Evolutionary conservation across 129 eudicot species (phyloP).

Genomic region (Centella asiatica): DNA sequence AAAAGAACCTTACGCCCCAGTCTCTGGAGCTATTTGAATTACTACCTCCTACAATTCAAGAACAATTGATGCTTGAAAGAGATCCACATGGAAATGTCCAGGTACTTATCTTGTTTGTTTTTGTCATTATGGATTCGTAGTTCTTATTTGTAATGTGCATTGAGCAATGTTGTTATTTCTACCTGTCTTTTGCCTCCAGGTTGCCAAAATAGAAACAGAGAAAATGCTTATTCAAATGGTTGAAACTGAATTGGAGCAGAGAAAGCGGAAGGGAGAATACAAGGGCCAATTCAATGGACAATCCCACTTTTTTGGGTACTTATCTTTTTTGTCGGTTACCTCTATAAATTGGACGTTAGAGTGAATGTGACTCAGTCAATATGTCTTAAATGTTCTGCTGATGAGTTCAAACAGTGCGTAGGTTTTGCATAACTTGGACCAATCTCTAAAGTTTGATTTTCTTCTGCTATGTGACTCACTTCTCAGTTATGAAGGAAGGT

Average conservation of each 20-base stretch:
- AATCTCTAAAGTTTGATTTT: neutral
- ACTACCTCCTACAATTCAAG: constrained; percentile 92
- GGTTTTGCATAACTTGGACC: too few species aligned
- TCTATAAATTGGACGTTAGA: neutral
- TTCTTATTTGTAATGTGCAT: neutral
- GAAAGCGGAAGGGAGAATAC: constrained; percentile 59
- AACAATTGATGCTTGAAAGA: constrained; percentile 95
- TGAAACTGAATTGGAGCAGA: constrained; percentile 78
- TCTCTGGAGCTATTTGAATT: constrained; percentile 73
- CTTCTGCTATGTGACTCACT: constrained; percentile 10
- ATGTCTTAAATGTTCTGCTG: neutral
- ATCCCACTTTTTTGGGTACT: constrained; percentile 96
- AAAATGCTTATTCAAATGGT: constrained; percentile 99
- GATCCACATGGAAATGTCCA: constrained; percentile 99
- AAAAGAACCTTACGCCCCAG: constrained; percentile 67
- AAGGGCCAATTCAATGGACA: constrained; percentile 69
- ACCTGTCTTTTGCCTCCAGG: constrained; percentile 32
- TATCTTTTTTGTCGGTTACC: neutral
- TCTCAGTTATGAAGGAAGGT: constrained; percentile 85
- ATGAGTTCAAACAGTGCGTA: neutral
- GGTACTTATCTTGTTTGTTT: constrained; percentile 28
- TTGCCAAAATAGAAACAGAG: constrained; percentile 98
- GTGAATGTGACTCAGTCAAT: neutral
- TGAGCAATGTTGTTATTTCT: neutral
- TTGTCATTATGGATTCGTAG: neutral